Evolutionary conservation across 305 asterid species (phyloP).

Genomic region (Solanum chacoense): DNA sequence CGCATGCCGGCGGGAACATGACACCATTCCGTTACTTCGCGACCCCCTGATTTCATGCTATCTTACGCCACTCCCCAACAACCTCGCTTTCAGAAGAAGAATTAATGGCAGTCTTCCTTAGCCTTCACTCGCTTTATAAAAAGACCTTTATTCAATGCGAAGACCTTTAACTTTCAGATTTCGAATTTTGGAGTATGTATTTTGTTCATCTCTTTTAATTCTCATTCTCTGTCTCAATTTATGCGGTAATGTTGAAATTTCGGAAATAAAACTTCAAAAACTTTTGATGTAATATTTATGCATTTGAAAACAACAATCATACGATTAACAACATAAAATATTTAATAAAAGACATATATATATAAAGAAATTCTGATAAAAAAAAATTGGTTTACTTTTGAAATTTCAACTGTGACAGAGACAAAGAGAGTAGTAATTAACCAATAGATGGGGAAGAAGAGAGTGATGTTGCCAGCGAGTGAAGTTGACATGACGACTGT

Average conservation of each 20-base stretch:
- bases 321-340: not conserved
- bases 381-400: not conserved
- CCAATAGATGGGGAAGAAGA: conserved; percentile 47
- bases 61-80: not conserved
- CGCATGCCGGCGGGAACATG: not conserved
- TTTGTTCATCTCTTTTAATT: not conserved
- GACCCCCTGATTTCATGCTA: not conserved
- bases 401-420: not conserved
- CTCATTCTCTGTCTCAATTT: not conserved
- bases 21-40: not conserved
- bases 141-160: not conserved
- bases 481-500: conserved; percentile 58
- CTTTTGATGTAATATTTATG: not conserved
- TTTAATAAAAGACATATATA: too few relatives aligned
- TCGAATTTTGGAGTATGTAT: not conserved
- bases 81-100: not conserved
- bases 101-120: not conserved
- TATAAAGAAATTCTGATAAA: too few relatives aligned
- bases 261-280: not conserved
- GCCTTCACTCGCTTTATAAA: not conserved
- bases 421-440: not conserved
- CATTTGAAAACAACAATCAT: not conserved
- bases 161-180: not conserved
- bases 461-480: conserved; percentile 60
- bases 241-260: not conserved